Base-by-base conservation (phyloP, 2,329 filamentous ascomycete genomes). In the Orbilia brochopaga region DNA sequence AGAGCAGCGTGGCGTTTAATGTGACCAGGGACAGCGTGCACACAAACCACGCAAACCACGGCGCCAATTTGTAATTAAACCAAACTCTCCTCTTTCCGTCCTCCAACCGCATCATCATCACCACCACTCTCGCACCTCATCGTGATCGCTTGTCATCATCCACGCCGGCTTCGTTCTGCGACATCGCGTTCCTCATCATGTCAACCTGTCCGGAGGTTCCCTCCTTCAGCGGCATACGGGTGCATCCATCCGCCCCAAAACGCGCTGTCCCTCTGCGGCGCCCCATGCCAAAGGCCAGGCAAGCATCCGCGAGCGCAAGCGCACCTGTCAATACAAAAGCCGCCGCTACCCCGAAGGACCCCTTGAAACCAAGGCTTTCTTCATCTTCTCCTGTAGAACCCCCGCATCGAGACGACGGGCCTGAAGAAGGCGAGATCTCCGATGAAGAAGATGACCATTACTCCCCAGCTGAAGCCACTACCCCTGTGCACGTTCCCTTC, bases 361-460 rank as follows among this genome's bases (percentile, higher is more conserved):
- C 19, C 7, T 21, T 32, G 21, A 70, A 56, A 60, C 66, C 50
- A 7, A 60, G 24, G n/a, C 66, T 70, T 35, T 51, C 60, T 2
- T 21, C 64, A 15, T 55, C 59, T 19, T 40, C 66, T 42, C 19
- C 40, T 1, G 37, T 21, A 55, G 4, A 46, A 4, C 13, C 52
- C 19, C 3, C 50, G 8, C 59, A 55, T 19, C 37, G 66, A 37
- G 66, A 70, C n/a, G 54, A 59, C 21, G 66, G 66, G 17, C 66
- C 66, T 37, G 66, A 70, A 40, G 66, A 70, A 64, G 66, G 66
- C 54, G 66, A 70, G 50, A 64, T 70, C 55, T 70, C 66, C 21
- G 66, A 70, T 17, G 66, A 69, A 4, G 64, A 70, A 30, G 66
- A 70, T 37, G 66, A 70, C 40, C 66, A 70, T 11, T 70, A 70